Base-by-base conservation (phyloP, 768 basidiomycete genomes). In the Rhodotorula paludigena region DNA sequence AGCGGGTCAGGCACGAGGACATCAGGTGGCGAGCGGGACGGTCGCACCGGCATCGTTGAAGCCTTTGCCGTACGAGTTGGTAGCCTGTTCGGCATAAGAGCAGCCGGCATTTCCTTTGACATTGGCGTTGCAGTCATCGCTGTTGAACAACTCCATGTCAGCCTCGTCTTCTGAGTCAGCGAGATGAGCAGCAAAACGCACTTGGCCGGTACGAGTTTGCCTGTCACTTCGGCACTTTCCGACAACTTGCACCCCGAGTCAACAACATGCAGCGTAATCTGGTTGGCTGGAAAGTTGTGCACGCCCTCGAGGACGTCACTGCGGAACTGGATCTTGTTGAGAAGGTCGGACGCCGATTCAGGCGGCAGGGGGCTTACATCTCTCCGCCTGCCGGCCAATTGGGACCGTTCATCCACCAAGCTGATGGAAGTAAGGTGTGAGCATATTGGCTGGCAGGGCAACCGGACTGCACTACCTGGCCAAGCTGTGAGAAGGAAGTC, bases 281-380 rank as follows among this genome's bases (percentile, higher is more conserved):
- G 69, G 35, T 66, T 63, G 7, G 38, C 39, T 2, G 20, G 10
- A 15, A 18, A n/a, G 16, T 59, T 18, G 28, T 65, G 52, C 21
- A 70, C 69, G 30, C 64, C 64, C 25, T 70, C 69, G 18, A 70
- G 28, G 25, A 70, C 55, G 45, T 70, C 69, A 0, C 56, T 65
- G 49, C 35, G 47, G 18, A 14, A 2, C 9, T n/a, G 39, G 38
- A n/a, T 2, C 30, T n/a, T 5, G 16, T 30, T 52, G 33, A 18
- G 28, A 53, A 52, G 51, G 18, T 23, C 38, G 20, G 36, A 30
- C 15, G 23, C 5, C 2, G 20, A 20, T 20, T 6, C 33, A 18
- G 11, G 39, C 6, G 45, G 5, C 5, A 33, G 25, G 49, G 15
- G 6, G 15, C 62, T 45, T 6, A 54, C 66, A 68, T 68, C 47